A percentile compares a stretch with the other conserved stretches of the same genome.
phyloP scores from a whole-genome alignment of 179 eudicot genomes.

The Silene noctiflora region DNA sequence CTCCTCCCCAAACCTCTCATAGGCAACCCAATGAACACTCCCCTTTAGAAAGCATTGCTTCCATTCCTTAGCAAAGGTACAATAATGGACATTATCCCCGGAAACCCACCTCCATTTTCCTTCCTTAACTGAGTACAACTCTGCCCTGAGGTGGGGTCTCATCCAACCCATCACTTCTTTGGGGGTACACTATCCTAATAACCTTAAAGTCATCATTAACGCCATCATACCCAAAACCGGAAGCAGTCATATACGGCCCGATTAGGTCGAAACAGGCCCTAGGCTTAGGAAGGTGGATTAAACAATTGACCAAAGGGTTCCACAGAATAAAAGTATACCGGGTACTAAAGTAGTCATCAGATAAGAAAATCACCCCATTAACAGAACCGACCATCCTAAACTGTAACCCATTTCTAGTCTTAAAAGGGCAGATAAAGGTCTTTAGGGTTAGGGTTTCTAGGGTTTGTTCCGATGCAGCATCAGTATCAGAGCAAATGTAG shows the following conservation, averaged over 20 bases:
- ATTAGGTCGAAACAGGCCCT: neutral
- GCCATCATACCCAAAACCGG: constrained; percentile 4
- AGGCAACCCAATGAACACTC: constrained; percentile 9
- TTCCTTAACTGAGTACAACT: constrained; percentile 8
- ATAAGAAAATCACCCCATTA: constrained; percentile 2
- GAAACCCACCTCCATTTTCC: constrained; percentile 11
- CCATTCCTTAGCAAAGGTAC: neutral
- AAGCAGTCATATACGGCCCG: neutral
- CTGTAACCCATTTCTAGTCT: neutral
- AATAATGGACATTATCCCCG: neutral
- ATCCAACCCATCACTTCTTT: constrained; percentile 1
- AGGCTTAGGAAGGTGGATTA: constrained; percentile 3
- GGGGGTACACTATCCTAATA: neutral
- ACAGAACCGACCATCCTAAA: constrained; percentile 12
- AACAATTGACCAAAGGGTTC: constrained; percentile 3
- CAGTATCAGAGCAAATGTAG: neutral
- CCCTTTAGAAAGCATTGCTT: constrained; percentile 3
- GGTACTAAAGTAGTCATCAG: neutral
- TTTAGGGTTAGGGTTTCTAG: neutral
- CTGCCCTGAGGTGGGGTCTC: neutral
- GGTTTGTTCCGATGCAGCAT: neutral
- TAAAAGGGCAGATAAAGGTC: neutral
- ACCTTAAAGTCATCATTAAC: constrained; percentile 11
- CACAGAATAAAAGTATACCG: neutral
- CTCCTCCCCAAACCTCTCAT: neutral